Conservation (phyloP, 1,284 basidiomycete genomes). For the Fomitopsis betulina region DNA sequence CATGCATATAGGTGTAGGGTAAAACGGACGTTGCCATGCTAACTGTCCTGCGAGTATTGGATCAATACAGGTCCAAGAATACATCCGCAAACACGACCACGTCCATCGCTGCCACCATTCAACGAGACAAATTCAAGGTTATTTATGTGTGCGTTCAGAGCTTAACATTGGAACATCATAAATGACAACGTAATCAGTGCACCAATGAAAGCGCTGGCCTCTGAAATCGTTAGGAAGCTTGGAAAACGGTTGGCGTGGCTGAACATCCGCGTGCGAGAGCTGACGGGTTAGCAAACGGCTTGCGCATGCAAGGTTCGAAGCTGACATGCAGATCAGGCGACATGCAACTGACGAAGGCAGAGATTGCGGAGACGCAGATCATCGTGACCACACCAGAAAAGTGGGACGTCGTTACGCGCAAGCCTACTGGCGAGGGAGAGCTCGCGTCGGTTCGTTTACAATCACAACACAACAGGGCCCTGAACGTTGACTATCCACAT, state of each 20-base stretch:
- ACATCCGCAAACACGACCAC: slow-evolving; percentile 25
- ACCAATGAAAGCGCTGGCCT: slow-evolving; percentile 97
- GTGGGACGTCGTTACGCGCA: slow-evolving; percentile 99
- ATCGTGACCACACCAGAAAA: slow-evolving; percentile 99
- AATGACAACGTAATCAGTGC: slow-evolving; percentile 48
- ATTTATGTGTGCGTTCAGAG: slow-evolving; percentile 87
- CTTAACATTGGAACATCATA: no score
- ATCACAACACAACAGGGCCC: neutral
- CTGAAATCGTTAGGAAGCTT: slow-evolving; percentile 94
- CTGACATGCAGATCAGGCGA: slow-evolving; percentile 57
- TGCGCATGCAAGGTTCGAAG: neutral
- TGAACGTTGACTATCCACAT: neutral
- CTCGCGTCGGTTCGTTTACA: slow-evolving; percentile 70
- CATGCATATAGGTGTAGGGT: slow-evolving; percentile 50
- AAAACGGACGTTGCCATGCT: slow-evolving; percentile 99
- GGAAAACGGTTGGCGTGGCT: slow-evolving; percentile 91
- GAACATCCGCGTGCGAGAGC: slow-evolving; percentile 81
- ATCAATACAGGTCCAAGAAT: slow-evolving; percentile 54
- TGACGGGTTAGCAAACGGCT: slow-evolving; percentile 61
- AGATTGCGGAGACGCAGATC: slow-evolving; percentile 95
- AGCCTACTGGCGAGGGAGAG: slow-evolving; percentile 95
- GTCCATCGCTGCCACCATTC: slow-evolving; percentile 52
- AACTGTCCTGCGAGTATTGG: slow-evolving; percentile 84
- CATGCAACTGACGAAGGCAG: slow-evolving; percentile 95
- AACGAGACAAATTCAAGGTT: slow-evolving; percentile 84